Evolutionary conservation across 2,329 filamentous ascomycete genomes (phyloP).

Genomic region (Epichloe sibirici): DNA sequence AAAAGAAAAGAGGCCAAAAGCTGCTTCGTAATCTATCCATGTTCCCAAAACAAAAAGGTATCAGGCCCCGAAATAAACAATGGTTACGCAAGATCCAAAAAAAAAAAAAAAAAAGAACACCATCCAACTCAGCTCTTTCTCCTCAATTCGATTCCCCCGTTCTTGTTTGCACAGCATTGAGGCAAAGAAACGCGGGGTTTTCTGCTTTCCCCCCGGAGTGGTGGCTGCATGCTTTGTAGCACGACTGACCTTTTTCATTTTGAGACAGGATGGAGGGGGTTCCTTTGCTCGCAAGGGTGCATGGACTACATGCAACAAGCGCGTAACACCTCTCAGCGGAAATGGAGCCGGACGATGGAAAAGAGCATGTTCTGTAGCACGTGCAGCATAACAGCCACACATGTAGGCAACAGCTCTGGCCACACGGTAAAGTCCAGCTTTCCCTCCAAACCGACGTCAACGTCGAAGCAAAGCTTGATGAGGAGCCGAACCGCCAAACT

Average conservation of each 20-base stretch:
- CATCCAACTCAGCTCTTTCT: neutral
- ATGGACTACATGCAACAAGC: neutral
- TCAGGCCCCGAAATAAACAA: neutral
- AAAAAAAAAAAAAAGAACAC: neutral
- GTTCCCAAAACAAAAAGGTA: neutral
- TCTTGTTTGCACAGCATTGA: neutral
- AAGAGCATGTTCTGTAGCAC: conserved; percentile 63
- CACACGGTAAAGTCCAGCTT: conserved; percentile 52
- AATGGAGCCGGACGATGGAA: conserved; percentile 53
- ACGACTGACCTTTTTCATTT: neutral
- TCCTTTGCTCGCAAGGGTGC: neutral
- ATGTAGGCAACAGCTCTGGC: conserved; percentile 55
- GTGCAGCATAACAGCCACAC: conserved; percentile 53
- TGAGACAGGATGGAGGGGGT: neutral
- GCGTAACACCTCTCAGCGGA: conserved; percentile 17
- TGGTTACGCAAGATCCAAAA: neutral
- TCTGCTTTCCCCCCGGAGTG: neutral
- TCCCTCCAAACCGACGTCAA: conserved; percentile 52
- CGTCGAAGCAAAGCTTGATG: conserved; percentile 44
- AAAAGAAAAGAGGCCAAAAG: neutral
- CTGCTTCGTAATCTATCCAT: neutral
- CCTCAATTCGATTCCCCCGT: neutral
- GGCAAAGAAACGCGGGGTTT: neutral
- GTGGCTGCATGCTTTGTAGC: neutral
- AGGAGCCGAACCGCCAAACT: conserved; percentile 47